Evolutionary conservation across 2,329 filamentous ascomycete genomes (phyloP), one percentile per base, ranked within the genome.

Genomic region (Torrubiella hemipterigena): DNA sequence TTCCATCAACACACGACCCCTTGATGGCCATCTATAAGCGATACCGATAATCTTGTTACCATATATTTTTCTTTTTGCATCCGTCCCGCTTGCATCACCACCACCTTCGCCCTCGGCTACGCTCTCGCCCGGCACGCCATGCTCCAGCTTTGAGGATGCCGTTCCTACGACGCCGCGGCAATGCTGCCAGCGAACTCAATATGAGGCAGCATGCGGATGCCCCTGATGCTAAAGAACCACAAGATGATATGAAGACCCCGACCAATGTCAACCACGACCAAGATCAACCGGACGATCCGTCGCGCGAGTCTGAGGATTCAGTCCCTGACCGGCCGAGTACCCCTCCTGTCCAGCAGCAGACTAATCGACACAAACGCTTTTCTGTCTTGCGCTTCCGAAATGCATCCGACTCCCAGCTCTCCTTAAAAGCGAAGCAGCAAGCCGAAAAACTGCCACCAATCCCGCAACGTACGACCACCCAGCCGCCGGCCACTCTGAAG

Each of bases 381-480:
- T 77, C 71, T 34, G 63, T 93, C 55, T 63, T 94, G 58, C 78
- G 80, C 49, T 86, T 91, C 53, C 81, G 86, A 47, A 87, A 94
- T 69, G 87, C 85, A 38, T 95, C 87, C 7, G 89, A 96, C 58
- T 81, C 86, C 30, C 86, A 95, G 54, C 61, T 96, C 38, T 85
- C 84, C 9, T 64, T 76, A 18, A 73, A 75, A 51, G 79, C 80
- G 31, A 86, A 79, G 51, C 72, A 80, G 45, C 77, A 85, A 34
- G 61, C 64, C 37, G 61, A 67, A 46, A 67, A 61, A 43, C 56
- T 64, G 15, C 73, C 66, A 46, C 76, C 65, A 44, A 64, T 71
- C 48, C 75, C 63, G 50, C 69, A 59, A 57, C 69, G 64, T 75
- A 73, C 42, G 55, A 58, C n/a, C n/a, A n/a, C n/a, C n/a, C n/a